Evolutionary conservation across 192 early-diverging fungal genomes (phyloP), one percentile per base, ranked within the genome.

Genomic region (Coemansia sp.): DNA sequence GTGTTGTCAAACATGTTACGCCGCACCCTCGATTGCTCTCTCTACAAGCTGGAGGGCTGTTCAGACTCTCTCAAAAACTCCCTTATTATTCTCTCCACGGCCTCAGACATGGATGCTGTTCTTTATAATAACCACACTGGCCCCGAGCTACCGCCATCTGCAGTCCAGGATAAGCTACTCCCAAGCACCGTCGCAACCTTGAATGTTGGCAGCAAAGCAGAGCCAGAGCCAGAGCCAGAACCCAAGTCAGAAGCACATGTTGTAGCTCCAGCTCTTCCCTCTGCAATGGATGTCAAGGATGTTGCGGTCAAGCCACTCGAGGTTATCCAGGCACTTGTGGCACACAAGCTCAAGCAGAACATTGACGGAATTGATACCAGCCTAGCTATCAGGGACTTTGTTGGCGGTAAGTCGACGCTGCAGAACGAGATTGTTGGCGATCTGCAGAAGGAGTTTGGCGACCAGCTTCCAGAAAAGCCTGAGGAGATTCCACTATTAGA

Each of bases 371-470:
- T 98, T 44, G 82, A 91, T 42, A 72, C 85, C 44, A 71, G 68
- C 63, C 91, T 91, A 81, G 79, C 89, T 42, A 76, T 79, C 63
- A 78, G 95, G 85, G 94, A 98, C 60, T 87, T 98, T 53, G 94
- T 96, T 47, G 94, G 92, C 41, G 96, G 96, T 71, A 98, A 98
- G 79, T 94, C 92, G 13, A 98, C 96, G 26, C 85, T 98, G 39
- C 95, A 98, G 74, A 98, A 98, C 85, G 96, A 98, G 71, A 94
- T 98, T 42, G 83, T 96, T 63, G 96, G 96, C 76, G 96, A 98
- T 74, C 76, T 98, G 44, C 92, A 91, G 63, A 94, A 93, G 71
- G 96, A 98, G 81, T 95, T 96, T 82, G 88, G 87, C 54, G 87
- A 85, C 60, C 87, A 84, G 59, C 83, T 92, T 47, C 92, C 94